Evolutionary conservation across 2,329 filamentous ascomycete genomes (phyloP).

Genomic region (Scytalidium sp.): DNA sequence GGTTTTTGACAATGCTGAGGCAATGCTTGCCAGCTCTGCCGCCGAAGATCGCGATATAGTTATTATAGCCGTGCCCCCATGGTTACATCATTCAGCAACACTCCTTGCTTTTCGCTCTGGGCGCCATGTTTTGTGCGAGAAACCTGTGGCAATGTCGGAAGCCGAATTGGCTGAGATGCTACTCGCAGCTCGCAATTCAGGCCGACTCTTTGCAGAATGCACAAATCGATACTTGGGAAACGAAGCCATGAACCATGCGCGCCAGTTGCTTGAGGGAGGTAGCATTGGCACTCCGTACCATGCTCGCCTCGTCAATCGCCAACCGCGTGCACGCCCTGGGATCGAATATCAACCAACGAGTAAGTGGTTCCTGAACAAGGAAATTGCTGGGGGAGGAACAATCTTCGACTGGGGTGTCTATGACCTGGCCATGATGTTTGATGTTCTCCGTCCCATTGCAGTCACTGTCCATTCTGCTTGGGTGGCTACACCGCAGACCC

Average conservation of each 20-base stretch:
- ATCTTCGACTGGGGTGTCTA: neutral
- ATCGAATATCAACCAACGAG: neutral
- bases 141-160: neutral
- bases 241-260: neutral
- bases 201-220: neutral
- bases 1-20: neutral
- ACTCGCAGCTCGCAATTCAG: neutral
- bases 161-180: neutral
- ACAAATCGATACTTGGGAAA: neutral
- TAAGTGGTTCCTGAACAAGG: neutral
- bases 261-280: neutral
- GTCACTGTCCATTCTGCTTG: neutral
- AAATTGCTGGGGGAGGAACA: neutral
- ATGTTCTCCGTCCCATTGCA: neutral
- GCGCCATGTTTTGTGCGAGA: neutral
- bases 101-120: neutral
- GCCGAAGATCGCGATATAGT: neutral
- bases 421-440: neutral
- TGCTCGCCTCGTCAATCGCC: neutral
- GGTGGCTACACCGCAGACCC: neutral
- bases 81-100: neutral
- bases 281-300: neutral
- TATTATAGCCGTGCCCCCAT: neutral
- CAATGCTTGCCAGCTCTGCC: neutral
- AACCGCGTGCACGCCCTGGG: neutral